Evolutionary conservation across 2,329 filamentous ascomycete genomes (phyloP), one percentile per base, ranked within the genome.

Genomic region (Penicillium vulpinum): DNA sequence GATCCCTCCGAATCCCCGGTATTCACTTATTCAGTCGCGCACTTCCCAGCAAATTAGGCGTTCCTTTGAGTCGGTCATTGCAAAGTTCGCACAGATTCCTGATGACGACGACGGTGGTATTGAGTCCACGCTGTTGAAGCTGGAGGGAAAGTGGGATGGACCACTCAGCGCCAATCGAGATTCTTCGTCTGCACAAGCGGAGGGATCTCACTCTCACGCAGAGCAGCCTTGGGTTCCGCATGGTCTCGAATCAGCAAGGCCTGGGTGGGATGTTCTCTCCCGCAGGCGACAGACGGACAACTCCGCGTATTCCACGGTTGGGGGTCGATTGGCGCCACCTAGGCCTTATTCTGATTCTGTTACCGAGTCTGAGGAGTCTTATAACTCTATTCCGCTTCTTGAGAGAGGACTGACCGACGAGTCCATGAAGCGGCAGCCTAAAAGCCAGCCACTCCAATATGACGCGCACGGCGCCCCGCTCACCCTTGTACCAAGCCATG

Each of bases 21-120:
- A 75, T 39, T 79, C 76, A 13, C 66, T 78, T 50, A 73, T 78
- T 41, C 73, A 79, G 46, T 83, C 81, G 1, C 80, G 82, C 60
- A 83, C 83, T 2, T 84, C 83, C 2, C 81, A 84, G 58, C 80
- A 83, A 51, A 59, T 85, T 18, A 76, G 83, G 43, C 81, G 83
- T 1, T 97, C 92, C 0, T 97, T 97, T 65, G 91, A 97, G 73
- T 88, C 84, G 3, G 92, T 96, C 67, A 91, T 95, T 1, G 87
- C 92, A 57, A 90, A 90, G 65, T 84, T 99, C 52, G 91, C 92
- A 2, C 87, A 90, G 54, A 90, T 97, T 26, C 91, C 93, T 0
- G 92, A 97, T 68, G 91, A 95, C 59, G 88, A 88, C 44, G 90
- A 95, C 68, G 91, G 91, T 7, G 93, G 93, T 13, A 87, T 97